phyloP scores from a whole-genome alignment of 345 rosid species.

The Ceriops zippeliana region DNA sequence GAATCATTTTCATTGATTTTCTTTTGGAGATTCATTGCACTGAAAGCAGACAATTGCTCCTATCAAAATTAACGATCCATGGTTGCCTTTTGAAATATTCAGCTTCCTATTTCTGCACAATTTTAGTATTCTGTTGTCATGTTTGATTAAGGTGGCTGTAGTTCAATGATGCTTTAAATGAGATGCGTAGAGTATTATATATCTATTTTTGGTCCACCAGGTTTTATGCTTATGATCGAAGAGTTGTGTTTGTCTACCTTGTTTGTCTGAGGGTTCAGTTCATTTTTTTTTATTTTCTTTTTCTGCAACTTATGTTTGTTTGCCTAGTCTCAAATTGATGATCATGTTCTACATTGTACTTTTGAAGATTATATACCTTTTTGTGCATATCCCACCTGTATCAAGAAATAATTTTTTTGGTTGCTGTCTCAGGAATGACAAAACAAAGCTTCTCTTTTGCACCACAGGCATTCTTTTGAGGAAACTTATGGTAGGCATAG shows the following conservation, averaged over 20 bases:
- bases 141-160: background rate
- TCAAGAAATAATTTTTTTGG: constrained; percentile 1
- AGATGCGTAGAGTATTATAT: background rate
- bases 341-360: background rate
- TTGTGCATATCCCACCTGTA: background rate
- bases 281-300: too few relatives aligned
- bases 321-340: background rate
- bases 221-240: background rate
- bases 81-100: too few relatives aligned
- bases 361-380: background rate
- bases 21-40: background rate
- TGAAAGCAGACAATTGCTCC: background rate
- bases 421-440: constrained; percentile 63
- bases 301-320: too few relatives aligned
- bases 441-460: constrained; percentile 85
- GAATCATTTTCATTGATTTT: background rate
- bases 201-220: background rate
- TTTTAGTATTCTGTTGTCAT: too few relatives aligned
- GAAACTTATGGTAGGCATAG: constrained; percentile 60
- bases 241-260: background rate
- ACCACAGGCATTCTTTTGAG: constrained; percentile 93
- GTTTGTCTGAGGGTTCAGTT: background rate
- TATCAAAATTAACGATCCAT: too few relatives aligned
- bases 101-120: too few relatives aligned
- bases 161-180: background rate